phyloP scores from a whole-genome alignment of 768 basidiomycete species.

The Fomitopsis pulvina region DNA sequence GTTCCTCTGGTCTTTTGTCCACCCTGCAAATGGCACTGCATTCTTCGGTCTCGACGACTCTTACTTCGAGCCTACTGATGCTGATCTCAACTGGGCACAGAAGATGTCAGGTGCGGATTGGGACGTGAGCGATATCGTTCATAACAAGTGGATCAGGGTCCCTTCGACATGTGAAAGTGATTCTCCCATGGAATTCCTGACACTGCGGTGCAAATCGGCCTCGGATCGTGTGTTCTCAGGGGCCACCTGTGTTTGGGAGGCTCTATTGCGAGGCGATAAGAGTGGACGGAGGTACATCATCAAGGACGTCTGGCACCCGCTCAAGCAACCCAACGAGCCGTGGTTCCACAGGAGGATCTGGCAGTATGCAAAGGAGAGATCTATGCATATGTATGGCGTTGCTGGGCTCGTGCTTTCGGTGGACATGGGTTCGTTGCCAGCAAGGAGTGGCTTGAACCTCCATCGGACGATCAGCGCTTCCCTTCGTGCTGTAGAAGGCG shows the following conservation, averaged over 20 bases:
- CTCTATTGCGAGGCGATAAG: neutral
- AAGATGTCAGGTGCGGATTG: neutral
- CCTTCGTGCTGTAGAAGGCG: neutral
- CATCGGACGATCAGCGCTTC: neutral
- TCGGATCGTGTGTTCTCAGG: neutral
- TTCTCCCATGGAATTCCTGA: neutral
- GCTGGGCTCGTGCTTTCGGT: neutral
- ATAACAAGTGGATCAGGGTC: neutral
- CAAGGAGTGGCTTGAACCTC: neutral
- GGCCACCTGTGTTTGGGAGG: neutral
- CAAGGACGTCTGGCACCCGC: neutral
- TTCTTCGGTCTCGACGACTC: neutral
- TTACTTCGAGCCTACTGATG: neutral
- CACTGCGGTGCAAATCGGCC: neutral
- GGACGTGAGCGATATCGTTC: neutral
- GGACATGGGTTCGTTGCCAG: neutral
- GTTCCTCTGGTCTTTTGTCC: constrained; percentile 12
- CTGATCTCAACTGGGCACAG: neutral
- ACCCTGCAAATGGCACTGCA: neutral
- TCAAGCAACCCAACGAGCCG: neutral
- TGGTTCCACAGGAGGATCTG: neutral
- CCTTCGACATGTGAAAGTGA: neutral
- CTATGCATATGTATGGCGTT: neutral
- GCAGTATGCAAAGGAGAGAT: too few species aligned
- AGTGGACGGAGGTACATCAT: neutral